Conservation (phyloP, 768 basidiomycete genomes). For the Suillus hirtellus region DNA sequence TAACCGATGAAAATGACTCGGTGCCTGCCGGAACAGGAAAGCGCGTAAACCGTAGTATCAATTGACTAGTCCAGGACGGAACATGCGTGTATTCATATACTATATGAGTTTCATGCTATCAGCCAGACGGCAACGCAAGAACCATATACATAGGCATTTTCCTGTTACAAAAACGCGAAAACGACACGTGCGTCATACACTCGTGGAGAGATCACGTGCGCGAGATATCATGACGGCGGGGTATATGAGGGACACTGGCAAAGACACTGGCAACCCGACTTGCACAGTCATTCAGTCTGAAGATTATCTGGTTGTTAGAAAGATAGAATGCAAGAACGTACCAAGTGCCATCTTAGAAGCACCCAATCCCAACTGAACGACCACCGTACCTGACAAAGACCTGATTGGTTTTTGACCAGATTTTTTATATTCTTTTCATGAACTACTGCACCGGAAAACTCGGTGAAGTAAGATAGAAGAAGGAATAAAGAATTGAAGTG, state of each 20-base stretch:
- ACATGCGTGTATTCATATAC: background rate
- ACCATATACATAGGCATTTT: background rate
- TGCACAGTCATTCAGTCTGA: background rate
- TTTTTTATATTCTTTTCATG: background rate
- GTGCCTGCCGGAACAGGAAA: background rate
- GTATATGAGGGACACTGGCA: conserved; percentile 1
- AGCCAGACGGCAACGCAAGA: background rate
- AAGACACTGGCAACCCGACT: background rate
- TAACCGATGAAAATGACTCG: conserved; percentile 1
- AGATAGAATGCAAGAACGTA: background rate
- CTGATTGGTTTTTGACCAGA: background rate
- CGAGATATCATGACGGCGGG: conserved; percentile 3
- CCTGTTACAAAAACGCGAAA: background rate
- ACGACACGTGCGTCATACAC: background rate
- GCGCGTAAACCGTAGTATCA: background rate
- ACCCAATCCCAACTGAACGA: background rate
- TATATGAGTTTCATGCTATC: background rate
- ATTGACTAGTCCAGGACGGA: background rate
- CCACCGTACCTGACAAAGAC: background rate
- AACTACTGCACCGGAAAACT: background rate
- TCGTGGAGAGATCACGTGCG: conserved; percentile 1
- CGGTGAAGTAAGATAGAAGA: background rate
- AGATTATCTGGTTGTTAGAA: background rate
- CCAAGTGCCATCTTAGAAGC: background rate
- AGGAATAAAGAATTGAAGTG: conserved; percentile 8